Evolutionary conservation across 768 basidiomycete genomes (phyloP).

Genomic region (Auriscalpium orientale): DNA sequence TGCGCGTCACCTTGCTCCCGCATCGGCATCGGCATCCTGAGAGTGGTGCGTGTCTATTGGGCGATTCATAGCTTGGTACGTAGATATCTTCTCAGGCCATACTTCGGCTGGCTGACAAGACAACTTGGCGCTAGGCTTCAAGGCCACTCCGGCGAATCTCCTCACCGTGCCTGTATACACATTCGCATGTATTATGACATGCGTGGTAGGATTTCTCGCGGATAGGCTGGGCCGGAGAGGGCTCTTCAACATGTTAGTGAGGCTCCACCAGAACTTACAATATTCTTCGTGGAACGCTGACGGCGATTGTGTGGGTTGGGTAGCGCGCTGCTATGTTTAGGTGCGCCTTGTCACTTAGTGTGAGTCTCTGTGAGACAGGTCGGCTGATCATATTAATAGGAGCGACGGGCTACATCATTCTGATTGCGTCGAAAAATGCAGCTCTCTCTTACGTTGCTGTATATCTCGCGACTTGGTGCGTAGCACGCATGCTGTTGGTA

Average conservation of each 20-base stretch:
- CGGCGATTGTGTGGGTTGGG: background rate
- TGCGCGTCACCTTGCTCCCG: background rate
- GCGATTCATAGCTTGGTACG: constrained; percentile 31
- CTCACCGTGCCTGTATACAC: constrained; percentile 73
- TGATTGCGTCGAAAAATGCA: constrained; percentile 52
- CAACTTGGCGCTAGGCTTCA: constrained; percentile 35
- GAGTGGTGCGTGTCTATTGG: no score
- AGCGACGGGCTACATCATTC: constrained; percentile 61
- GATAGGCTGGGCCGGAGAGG: constrained; percentile 57
- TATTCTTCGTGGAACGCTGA: background rate
- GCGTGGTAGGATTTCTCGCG: constrained; percentile 52
- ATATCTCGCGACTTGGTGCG: constrained; percentile 62
- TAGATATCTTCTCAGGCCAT: background rate
- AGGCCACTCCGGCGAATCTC: constrained; percentile 67
- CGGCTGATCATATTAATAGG: constrained; percentile 23
- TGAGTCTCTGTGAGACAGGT: no score
- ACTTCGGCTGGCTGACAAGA: background rate
- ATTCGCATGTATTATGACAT: constrained; percentile 61
- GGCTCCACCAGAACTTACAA: background rate
- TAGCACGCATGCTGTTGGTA: background rate
- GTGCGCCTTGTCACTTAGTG: no score
- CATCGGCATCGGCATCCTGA: background rate
- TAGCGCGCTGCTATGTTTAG: constrained; percentile 4
- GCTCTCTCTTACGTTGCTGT: constrained; percentile 67
- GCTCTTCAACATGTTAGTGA: constrained; percentile 52